Conservation (phyloP, 306 rosid species). For the Hippophae rhamnoides region DNA sequence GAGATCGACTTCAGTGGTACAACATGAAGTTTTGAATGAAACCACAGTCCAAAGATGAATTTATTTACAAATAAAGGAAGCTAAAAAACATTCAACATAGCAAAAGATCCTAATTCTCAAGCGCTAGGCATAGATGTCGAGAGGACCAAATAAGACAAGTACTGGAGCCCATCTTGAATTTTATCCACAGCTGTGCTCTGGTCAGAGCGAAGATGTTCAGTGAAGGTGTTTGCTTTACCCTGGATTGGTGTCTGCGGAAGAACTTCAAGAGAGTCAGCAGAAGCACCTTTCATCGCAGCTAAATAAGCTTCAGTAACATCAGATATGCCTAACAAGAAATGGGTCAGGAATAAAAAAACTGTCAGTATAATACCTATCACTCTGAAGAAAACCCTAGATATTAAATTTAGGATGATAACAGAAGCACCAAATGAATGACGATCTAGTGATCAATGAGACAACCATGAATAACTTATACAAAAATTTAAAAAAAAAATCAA, state of each 20-base stretch:
- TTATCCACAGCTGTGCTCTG: constrained; percentile 60
- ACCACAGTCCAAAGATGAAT: not conserved
- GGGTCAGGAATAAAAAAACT: constrained; percentile 11
- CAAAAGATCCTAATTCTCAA: constrained; percentile 20
- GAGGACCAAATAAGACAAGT: constrained; percentile 61
- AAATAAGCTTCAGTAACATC: constrained; percentile 77
- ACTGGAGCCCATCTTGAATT: constrained; percentile 82
- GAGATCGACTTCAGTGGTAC: constrained; percentile 7
- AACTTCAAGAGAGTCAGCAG: constrained; percentile 46
- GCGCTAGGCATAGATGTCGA: constrained; percentile 71
- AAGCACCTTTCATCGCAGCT: constrained; percentile 65
- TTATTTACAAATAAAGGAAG: constrained; percentile 31
- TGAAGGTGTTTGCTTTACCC: constrained; percentile 58
- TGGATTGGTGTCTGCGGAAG: constrained; percentile 44
- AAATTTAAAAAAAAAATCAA: not conserved
- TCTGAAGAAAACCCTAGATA: not conserved
- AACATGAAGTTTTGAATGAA: constrained; percentile 5
- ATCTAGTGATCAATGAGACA: not conserved
- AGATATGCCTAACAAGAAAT: constrained; percentile 54
- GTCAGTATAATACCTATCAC: not conserved
- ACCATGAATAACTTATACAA: too few relatives aligned
- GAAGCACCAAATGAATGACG: not conserved
- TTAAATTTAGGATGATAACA: not conserved
- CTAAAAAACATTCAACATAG: constrained; percentile 1
- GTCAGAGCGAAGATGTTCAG: constrained; percentile 57